Conservation (phyloP, 768 basidiomycete genomes). For the Glaciozyma antarctica region DNA sequence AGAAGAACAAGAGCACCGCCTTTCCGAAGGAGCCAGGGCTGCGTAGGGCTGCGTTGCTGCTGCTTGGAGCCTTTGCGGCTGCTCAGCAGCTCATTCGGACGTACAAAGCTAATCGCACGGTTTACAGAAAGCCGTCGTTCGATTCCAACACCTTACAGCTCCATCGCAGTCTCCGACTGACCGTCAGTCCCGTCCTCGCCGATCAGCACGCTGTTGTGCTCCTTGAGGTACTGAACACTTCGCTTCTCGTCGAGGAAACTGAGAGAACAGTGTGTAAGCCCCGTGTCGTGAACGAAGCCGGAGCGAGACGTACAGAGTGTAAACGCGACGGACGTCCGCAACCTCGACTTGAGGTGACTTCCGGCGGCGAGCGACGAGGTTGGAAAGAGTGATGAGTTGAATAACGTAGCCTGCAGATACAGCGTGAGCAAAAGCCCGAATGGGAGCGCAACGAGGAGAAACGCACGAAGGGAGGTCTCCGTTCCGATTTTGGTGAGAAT, state of each 20-base stretch:
- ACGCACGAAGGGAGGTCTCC: slow-evolving; percentile 63
- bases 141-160: not conserved
- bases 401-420: slow-evolving; percentile 59
- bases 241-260: slow-evolving; percentile 91
- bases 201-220: slow-evolving; percentile 38
- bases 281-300: not conserved
- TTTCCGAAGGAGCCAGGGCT: too few relatives aligned
- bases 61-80: too few relatives aligned
- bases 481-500: slow-evolving; percentile 82
- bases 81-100: too few relatives aligned
- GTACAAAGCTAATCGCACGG: too few relatives aligned
- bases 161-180: slow-evolving; percentile 2
- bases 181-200: slow-evolving; percentile 28
- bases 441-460: not conserved
- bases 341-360: slow-evolving; percentile 72
- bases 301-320: slow-evolving; percentile 42
- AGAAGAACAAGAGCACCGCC: too few relatives aligned
- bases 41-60: too few relatives aligned
- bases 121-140: too few relatives aligned
- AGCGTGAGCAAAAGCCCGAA: not conserved
- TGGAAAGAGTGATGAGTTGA: slow-evolving; percentile 86
- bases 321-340: slow-evolving; percentile 72
- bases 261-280: slow-evolving; percentile 12
- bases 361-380: slow-evolving; percentile 72
- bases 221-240: slow-evolving; percentile 82